phyloP scores from a whole-genome alignment of 176 grass and related monocot genomes.

The Aegilops umbellulata region DNA sequence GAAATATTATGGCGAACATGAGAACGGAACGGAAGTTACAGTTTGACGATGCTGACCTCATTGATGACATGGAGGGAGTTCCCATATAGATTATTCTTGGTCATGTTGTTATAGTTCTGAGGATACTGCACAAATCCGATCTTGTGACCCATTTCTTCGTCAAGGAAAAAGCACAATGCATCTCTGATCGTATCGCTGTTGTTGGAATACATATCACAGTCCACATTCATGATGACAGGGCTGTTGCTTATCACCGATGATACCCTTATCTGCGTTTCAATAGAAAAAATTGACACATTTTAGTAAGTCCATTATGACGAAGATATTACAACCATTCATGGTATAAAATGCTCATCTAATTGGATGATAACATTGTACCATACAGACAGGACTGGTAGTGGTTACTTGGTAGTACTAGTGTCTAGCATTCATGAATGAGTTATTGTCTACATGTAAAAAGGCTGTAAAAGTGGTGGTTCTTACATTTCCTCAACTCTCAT shows the following conservation, averaged over 20 bases:
- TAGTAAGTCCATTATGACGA: not conserved
- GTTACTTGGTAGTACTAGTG: not conserved
- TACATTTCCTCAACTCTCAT: not conserved
- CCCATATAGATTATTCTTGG: slow-evolving; percentile 47
- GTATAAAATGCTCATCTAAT: not conserved
- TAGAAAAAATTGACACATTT: not conserved
- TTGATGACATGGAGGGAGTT: slow-evolving; percentile 18
- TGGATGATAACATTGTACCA: not conserved
- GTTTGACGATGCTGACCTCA: slow-evolving; percentile 16
- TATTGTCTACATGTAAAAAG: not conserved
- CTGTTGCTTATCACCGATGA: slow-evolving; percentile 65
- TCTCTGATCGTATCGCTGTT: slow-evolving; percentile 44
- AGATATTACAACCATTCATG: not conserved
- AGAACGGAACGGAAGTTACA: not conserved
- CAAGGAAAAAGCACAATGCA: slow-evolving; percentile 50
- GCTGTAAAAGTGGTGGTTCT: not conserved
- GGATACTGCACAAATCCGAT: slow-evolving; percentile 51
- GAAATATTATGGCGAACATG: not conserved
- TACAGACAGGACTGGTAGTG: not conserved
- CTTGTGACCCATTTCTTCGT: slow-evolving; percentile 51
- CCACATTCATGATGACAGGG: slow-evolving; percentile 53
- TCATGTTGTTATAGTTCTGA: slow-evolving; percentile 37
- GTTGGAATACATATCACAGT: slow-evolving; percentile 66
- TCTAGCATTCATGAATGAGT: not conserved
- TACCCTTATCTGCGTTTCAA: slow-evolving; percentile 39